phyloP scores from a whole-genome alignment of 179 eudicot genomes.

The Spergularia azorica region DNA sequence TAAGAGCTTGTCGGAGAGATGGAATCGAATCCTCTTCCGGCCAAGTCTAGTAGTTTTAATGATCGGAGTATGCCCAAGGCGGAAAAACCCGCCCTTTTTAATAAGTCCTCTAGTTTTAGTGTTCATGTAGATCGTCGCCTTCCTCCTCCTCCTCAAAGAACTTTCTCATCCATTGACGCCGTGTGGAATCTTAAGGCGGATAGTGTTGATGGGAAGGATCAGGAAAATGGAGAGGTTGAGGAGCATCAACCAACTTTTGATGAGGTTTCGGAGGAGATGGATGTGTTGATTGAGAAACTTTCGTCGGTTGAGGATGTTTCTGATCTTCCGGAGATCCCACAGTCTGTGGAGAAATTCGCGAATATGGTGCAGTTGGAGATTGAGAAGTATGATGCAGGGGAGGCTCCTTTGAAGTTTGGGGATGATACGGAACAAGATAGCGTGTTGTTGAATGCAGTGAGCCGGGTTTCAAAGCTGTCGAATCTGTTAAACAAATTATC shows the following conservation, averaged over 20 bases:
- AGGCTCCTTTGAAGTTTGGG: conserved; percentile 34
- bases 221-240: conserved; percentile 4
- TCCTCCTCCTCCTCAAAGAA: conserved; percentile 26
- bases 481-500: conserved; percentile 39
- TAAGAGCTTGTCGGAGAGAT: conserved; percentile 17
- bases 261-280: conserved; percentile 31
- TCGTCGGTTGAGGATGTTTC: conserved; percentile 25
- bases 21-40: conserved; percentile 26
- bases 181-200: not conserved
- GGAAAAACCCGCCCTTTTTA: conserved; percentile 10
- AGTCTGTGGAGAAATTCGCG: conserved; percentile 36
- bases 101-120: conserved; percentile 34
- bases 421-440: conserved; percentile 39
- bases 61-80: conserved; percentile 8
- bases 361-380: conserved; percentile 39
- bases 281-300: conserved; percentile 28
- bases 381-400: conserved; percentile 36
- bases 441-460: conserved; percentile 37
- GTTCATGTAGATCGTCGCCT: conserved; percentile 7
- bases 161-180: conserved; percentile 22
- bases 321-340: conserved; percentile 35
- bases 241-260: conserved; percentile 20
- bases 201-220: not conserved
- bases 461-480: conserved; percentile 39
- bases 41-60: conserved; percentile 36